Base-by-base conservation (phyloP, 2,329 filamentous ascomycete genomes). In the Diplodia scrobiculata region DNA sequence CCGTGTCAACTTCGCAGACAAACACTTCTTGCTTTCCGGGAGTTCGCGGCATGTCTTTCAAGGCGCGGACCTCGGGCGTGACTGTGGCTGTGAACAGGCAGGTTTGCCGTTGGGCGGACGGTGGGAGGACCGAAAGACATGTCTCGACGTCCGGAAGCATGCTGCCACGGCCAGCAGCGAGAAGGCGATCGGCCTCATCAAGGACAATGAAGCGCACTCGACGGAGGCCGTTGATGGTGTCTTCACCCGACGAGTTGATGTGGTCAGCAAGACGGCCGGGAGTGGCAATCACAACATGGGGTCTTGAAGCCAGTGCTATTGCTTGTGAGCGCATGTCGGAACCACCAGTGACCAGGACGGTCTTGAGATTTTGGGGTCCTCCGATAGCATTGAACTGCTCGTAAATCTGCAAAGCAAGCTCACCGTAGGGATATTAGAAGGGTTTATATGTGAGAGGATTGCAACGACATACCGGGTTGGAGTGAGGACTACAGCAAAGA, bases 301-400 rank as follows among this genome's bases (percentile, higher is more conserved):
- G 95, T 51, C 92, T 84, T 70, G 89, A 85, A 1, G 90, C 87
- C 19, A 99, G 84, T 17, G 89, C 90, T 69, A 96, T 89, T 9
- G 95, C 94, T 79, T 99, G 95, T 14, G 88, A 81, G 59, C 92
- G 87, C 91, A 98, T 97, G 75, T 99, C 94, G 34, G 90, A 87
- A 45, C 95, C 95, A 60, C 95, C 95, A 0, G 92, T 98, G 50
- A 99, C 85, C n/a, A 99, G 84, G 52, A 94, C 84, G 3, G 90
- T 88, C 77, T 97, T 97, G 70, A 99, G 85, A 66, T 89, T 90
- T 73, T 97, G 92, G 0, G 91, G 90, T 3, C 92, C 88, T 2
- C 92, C 94, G 65, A 99, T 92, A 14, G 95, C 95, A 74, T 92
- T 92, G 81, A 98, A 89, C 77, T 99, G 95, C 79, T 99, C 95